Evolutionary conservation across 768 basidiomycete genomes (phyloP).

Genomic region (Cyclocybe aegerita): DNA sequence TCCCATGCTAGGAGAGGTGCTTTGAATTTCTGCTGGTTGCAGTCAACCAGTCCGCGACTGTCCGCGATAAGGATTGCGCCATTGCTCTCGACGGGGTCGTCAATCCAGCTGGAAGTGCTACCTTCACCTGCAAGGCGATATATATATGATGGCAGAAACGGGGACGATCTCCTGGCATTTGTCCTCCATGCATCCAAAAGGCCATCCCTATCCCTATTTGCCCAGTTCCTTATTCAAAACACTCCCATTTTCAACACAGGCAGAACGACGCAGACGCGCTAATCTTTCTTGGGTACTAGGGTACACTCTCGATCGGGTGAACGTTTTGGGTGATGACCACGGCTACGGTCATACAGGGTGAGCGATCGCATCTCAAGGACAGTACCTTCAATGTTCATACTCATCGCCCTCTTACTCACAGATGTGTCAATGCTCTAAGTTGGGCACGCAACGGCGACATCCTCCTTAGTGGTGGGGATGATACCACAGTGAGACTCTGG

Average conservation of each 20-base stretch:
- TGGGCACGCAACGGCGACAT: slow-evolving; percentile 70
- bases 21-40: too few species aligned
- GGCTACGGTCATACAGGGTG: slow-evolving; percentile 67
- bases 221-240: slow-evolving; percentile 5
- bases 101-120: not conserved
- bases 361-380: slow-evolving; percentile 9
- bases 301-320: slow-evolving; percentile 59
- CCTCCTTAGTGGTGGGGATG: slow-evolving; percentile 72
- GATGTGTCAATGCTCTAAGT: slow-evolving; percentile 76
- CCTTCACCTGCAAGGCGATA: too few species aligned
- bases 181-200: too few species aligned
- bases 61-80: too few species aligned
- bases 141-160: too few species aligned
- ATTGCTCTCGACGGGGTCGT: not conserved
- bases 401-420: slow-evolving; percentile 20
- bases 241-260: slow-evolving; percentile 18
- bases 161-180: too few species aligned
- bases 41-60: too few species aligned
- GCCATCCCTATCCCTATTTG: not conserved
- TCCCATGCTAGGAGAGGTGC: too few species aligned
- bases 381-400: not conserved
- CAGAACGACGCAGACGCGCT: slow-evolving; percentile 25
- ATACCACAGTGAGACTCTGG: slow-evolving; percentile 82
- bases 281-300: slow-evolving; percentile 24
- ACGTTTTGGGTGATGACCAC: slow-evolving; percentile 63